Conservation (phyloP, 495 filamentous ascomycete genomes). For the Delitschia confertaspora region DNA sequence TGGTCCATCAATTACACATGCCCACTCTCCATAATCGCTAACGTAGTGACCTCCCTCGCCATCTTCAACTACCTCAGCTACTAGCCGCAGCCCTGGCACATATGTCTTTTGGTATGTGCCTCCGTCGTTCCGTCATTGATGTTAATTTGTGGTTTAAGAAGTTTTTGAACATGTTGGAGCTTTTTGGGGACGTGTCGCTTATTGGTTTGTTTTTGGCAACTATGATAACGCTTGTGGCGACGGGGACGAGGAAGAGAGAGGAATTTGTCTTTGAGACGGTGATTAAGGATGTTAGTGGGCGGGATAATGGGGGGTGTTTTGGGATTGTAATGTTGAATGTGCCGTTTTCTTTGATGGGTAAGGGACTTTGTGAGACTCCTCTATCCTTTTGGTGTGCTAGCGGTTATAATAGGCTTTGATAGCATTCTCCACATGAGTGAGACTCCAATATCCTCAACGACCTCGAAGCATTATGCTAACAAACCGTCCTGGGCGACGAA, state of each 20-base stretch:
- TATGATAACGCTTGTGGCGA: conserved; percentile 6
- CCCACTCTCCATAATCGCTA: conserved; percentile 9
- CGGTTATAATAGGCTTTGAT: conserved; percentile 15
- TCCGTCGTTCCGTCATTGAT: conserved; percentile 34
- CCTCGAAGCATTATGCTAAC: conserved; percentile 20
- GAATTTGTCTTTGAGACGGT: conserved; percentile 23
- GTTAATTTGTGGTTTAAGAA: conserved; percentile 42
- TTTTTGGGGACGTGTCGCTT: conserved; percentile 13
- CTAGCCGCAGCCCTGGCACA: conserved; percentile 23
- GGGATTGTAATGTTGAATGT: conserved; percentile 19
- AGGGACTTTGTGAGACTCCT: neutral
- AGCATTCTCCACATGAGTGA: conserved; percentile 28
- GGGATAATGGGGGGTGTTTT: conserved; percentile 22
- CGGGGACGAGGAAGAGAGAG: conserved; percentile 3
- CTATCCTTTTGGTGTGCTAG: neutral
- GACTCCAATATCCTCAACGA: conserved; percentile 4
- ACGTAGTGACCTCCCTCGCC: conserved; percentile 25
- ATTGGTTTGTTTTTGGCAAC: conserved; percentile 16
- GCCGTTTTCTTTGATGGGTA: conserved; percentile 17
- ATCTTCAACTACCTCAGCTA: conserved; percentile 36
- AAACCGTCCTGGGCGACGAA: too few species aligned
- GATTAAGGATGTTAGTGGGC: conserved; percentile 7
- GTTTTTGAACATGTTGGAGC: conserved; percentile 12
- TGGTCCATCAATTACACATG: conserved; percentile 14
- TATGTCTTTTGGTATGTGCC: conserved; percentile 14